Conservation (phyloP, 495 filamentous ascomycete species). For the Neurospora tetrasperma region DNA sequence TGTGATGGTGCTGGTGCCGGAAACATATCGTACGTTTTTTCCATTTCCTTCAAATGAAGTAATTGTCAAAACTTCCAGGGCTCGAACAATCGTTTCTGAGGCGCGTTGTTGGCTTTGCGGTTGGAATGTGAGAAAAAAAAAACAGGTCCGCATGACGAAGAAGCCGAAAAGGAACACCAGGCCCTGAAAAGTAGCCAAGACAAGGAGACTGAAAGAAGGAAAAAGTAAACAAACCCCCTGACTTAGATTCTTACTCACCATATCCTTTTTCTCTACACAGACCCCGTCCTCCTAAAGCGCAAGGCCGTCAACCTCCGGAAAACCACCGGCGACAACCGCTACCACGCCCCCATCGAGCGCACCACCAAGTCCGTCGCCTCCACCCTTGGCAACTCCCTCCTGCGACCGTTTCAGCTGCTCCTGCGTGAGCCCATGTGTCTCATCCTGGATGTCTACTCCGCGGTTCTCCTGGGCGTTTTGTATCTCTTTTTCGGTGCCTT, state of each 20-base stretch:
- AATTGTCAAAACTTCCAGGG: not conserved
- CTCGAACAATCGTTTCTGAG: not conserved
- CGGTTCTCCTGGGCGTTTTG: slow-evolving; percentile 75
- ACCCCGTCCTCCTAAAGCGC: slow-evolving; percentile 56
- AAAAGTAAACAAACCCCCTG: not conserved
- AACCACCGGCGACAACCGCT: slow-evolving; percentile 66
- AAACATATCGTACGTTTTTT: slow-evolving; percentile 64
- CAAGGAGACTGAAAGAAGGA: not conserved
- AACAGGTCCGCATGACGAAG: not conserved
- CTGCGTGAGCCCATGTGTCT: slow-evolving; percentile 79
- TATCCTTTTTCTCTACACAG: slow-evolving; percentile 10
- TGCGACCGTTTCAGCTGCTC: slow-evolving; percentile 76
- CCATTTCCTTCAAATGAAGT: not conserved
- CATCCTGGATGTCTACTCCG: slow-evolving; percentile 74
- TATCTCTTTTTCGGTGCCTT: slow-evolving; percentile 97
- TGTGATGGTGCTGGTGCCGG: slow-evolving; percentile 69
- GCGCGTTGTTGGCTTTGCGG: not conserved
- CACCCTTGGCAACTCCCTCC: slow-evolving; percentile 60
- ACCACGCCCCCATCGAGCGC: slow-evolving; percentile 74
- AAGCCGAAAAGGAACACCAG: not conserved
- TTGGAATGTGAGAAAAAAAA: not conserved
- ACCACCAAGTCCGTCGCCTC: slow-evolving; percentile 55
- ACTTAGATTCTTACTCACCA: not conserved
- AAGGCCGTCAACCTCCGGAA: slow-evolving; percentile 65
- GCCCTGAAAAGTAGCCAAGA: not conserved